Evolutionary conservation across 2,329 filamentous ascomycete species (phyloP).

Genomic region (Diaporthe velutina): DNA sequence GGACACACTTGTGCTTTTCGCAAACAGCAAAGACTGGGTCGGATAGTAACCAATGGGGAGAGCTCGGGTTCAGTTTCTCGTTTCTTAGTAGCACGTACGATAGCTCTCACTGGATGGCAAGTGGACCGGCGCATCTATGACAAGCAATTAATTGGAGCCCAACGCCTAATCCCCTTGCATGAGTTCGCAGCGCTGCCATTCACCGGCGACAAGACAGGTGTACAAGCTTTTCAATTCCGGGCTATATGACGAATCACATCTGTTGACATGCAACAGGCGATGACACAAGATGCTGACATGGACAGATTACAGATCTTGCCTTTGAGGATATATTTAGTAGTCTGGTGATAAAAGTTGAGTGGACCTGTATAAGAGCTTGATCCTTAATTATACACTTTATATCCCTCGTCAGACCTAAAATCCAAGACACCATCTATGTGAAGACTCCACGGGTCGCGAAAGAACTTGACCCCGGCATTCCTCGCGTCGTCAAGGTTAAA

Average conservation of each 20-base stretch:
- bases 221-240: too few relatives aligned
- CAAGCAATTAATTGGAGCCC: not conserved
- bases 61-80: not conserved
- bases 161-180: too few relatives aligned
- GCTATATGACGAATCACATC: not conserved
- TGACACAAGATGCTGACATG: not conserved
- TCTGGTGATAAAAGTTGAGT: too few relatives aligned
- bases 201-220: not conserved
- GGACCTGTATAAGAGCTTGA: too few relatives aligned
- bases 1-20: not conserved
- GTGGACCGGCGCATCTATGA: not conserved
- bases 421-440: not conserved
- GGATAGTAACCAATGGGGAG: not conserved
- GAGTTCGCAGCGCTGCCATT: not conserved
- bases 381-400: slow-evolving; percentile 5
- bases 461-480: not conserved
- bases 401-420: slow-evolving; percentile 8
- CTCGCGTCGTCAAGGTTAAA: not conserved
- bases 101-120: not conserved
- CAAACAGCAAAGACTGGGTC: not conserved
- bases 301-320: not conserved
- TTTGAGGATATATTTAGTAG: too few relatives aligned
- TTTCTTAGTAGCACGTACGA: too few relatives aligned
- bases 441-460: not conserved
- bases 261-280: not conserved